Evolutionary conservation across 2,329 filamentous ascomycete species (phyloP).

Genomic region (Cercospora janseana): DNA sequence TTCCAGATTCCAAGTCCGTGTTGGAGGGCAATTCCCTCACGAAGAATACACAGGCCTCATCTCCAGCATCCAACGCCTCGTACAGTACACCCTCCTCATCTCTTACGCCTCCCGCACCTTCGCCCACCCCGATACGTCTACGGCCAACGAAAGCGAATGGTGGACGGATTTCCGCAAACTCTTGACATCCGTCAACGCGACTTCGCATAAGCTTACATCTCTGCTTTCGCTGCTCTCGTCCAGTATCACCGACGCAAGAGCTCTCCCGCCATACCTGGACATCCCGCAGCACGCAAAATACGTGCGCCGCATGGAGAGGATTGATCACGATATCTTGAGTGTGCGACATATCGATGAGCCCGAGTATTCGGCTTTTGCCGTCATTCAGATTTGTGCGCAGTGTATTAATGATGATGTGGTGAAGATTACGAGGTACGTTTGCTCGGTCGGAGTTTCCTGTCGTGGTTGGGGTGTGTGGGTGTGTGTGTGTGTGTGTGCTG

Average conservation of each 20-base stretch:
- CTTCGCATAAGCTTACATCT: slow-evolving; percentile 66
- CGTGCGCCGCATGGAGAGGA: slow-evolving; percentile 54
- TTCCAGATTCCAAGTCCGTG: slow-evolving; percentile 65
- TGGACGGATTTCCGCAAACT: slow-evolving; percentile 59
- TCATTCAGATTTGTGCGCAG: slow-evolving; percentile 67
- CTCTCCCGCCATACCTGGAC: slow-evolving; percentile 68
- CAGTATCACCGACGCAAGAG: slow-evolving; percentile 62
- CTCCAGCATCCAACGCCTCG: slow-evolving; percentile 57
- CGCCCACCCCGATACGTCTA: slow-evolving; percentile 22
- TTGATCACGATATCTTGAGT: slow-evolving; percentile 61
- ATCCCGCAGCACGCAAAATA: slow-evolving; percentile 62
- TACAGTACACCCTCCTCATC: slow-evolving; percentile 65
- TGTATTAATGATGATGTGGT: slow-evolving; percentile 67
- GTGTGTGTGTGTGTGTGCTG: slow-evolving; percentile 61
- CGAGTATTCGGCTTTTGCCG: slow-evolving; percentile 68
- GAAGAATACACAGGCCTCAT: slow-evolving; percentile 64
- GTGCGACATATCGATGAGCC: slow-evolving; percentile 59
- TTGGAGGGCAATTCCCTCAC: slow-evolving; percentile 69
- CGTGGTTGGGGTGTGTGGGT: neutral
- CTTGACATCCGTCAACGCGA: slow-evolving; percentile 56
- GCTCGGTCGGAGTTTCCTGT: neutral
- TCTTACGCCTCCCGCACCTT: slow-evolving; percentile 62
- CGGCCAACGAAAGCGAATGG: slow-evolving; percentile 53
- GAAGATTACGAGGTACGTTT: slow-evolving; percentile 50
- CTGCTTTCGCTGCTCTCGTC: slow-evolving; percentile 68